These are phyloP conservation scores for Lactarius sanguifluus DNA, from an alignment of 768 basidiomycete species.

Conservation along the genomic window DNA sequence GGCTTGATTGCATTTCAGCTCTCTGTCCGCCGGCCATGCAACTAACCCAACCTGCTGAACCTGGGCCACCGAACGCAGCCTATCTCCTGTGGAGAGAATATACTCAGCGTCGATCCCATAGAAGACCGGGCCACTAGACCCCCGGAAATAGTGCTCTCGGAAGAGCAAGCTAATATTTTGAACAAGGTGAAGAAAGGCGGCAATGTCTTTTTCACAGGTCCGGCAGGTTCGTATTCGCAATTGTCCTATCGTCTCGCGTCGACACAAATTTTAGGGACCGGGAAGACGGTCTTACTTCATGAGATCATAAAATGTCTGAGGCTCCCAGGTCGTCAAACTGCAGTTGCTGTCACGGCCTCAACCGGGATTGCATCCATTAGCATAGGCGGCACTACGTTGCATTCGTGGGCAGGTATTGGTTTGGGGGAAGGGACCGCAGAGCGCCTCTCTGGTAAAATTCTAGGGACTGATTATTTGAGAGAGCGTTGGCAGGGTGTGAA, in stretches of 20 bases:
- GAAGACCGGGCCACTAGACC: background rate
- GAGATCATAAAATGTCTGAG: constrained; percentile 59
- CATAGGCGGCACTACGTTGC: constrained; percentile 78
- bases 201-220: constrained; percentile 84
- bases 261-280: constrained; percentile 51
- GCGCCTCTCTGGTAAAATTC: constrained; percentile 55
- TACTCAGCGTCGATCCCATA: background rate
- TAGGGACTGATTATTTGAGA: constrained; percentile 40
- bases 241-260: background rate
- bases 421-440: constrained; percentile 60
- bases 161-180: constrained; percentile 53
- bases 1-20: background rate
- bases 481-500: constrained; percentile 60
- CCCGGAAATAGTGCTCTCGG: constrained; percentile 44
- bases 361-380: constrained; percentile 81
- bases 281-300: constrained; percentile 79
- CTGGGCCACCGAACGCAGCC: background rate
- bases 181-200: constrained; percentile 54
- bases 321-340: constrained; percentile 36
- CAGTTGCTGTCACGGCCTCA: constrained; percentile 67
- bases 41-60: background rate
- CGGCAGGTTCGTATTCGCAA: constrained; percentile 55
- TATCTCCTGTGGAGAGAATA: background rate
- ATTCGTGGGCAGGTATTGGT: constrained; percentile 81
- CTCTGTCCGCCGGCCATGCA: background rate